Evolutionary conservation across 129 eudicot species (phyloP).

Genomic region (Cynara cardunculus): DNA sequence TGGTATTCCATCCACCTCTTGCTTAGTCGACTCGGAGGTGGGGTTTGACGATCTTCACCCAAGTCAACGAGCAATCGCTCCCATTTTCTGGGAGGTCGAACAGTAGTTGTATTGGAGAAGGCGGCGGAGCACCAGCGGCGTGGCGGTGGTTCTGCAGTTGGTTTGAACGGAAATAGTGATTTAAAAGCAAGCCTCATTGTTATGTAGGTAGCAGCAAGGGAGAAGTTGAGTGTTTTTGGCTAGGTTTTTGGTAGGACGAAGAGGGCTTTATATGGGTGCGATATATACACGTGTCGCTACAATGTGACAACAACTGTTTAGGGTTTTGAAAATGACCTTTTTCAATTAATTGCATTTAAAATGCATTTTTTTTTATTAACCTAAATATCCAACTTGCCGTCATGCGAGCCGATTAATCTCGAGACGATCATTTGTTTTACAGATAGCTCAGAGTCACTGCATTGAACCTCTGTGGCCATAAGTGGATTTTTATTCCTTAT

Average conservation of each 20-base stretch:
- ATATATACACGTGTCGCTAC: conserved; percentile 19
- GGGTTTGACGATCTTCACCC: background rate
- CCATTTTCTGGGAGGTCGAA: conserved; percentile 29
- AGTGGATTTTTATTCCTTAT: too few relatives aligned
- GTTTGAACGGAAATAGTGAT: conserved; percentile 39
- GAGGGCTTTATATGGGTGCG: conserved; percentile 12
- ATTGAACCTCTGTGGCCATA: too few relatives aligned
- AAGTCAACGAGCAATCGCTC: conserved; percentile 23
- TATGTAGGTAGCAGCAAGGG: background rate
- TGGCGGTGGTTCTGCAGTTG: conserved; percentile 4
- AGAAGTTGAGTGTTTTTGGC: background rate
- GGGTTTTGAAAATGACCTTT: background rate
- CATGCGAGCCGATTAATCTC: too few relatives aligned
- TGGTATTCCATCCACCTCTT: conserved; percentile 71
- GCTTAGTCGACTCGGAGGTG: conserved; percentile 20
- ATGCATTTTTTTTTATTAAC: too few relatives aligned
- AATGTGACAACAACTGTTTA: background rate
- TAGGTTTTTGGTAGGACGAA: conserved; percentile 13
- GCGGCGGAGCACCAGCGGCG: conserved; percentile 21
- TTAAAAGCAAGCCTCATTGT: conserved; percentile 28
- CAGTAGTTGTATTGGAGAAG: background rate
- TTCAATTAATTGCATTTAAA: background rate
- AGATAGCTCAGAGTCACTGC: too few relatives aligned
- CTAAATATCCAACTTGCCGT: too few relatives aligned
- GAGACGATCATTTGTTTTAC: too few relatives aligned